Conservation (phyloP, 2,329 filamentous ascomycete genomes). For the Pseudogymnoascus sp. region DNA sequence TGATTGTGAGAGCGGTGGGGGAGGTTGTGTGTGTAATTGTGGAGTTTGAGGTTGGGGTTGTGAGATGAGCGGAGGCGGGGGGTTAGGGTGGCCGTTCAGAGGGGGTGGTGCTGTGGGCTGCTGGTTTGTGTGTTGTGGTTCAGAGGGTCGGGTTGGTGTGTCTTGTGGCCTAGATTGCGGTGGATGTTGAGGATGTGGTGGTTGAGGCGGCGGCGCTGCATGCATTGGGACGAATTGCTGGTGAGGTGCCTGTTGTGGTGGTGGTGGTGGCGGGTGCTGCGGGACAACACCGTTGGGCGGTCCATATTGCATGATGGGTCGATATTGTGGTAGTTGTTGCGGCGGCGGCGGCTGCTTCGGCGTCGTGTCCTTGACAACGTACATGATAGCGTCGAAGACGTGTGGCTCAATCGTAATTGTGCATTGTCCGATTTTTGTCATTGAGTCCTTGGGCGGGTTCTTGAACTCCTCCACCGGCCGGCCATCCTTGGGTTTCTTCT, state of each 20-base stretch:
- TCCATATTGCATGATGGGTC: conserved; percentile 57
- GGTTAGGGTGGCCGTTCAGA: conserved; percentile 24
- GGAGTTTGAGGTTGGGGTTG: conserved; percentile 16
- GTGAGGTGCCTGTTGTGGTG: conserved; percentile 23
- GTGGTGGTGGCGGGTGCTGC: conserved; percentile 34
- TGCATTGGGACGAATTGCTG: conserved; percentile 45
- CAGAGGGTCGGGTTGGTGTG: conserved; percentile 13
- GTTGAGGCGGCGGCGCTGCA: conserved; percentile 22
- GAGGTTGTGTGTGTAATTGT: conserved; percentile 16
- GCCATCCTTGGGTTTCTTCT: conserved; percentile 55
- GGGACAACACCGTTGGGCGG: conserved; percentile 56
- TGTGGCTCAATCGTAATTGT: conserved; percentile 73
- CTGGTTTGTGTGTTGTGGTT: neutral
- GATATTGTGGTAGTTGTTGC: conserved; percentile 30
- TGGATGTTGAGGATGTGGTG: neutral
- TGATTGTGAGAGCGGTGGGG: conserved; percentile 15
- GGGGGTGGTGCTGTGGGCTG: conserved; percentile 15
- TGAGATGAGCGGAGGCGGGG: conserved; percentile 17
- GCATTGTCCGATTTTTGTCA: conserved; percentile 64
- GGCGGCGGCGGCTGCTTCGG: conserved; percentile 33
- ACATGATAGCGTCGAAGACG: conserved; percentile 67
- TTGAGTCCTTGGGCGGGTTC: conserved; percentile 61
- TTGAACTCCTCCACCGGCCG: conserved; percentile 44
- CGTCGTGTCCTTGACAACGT: conserved; percentile 57
- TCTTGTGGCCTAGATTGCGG: conserved; percentile 26